Evolutionary conservation across 106 monocot species (phyloP).

Genomic region (Dioscorea zingiberensis): DNA sequence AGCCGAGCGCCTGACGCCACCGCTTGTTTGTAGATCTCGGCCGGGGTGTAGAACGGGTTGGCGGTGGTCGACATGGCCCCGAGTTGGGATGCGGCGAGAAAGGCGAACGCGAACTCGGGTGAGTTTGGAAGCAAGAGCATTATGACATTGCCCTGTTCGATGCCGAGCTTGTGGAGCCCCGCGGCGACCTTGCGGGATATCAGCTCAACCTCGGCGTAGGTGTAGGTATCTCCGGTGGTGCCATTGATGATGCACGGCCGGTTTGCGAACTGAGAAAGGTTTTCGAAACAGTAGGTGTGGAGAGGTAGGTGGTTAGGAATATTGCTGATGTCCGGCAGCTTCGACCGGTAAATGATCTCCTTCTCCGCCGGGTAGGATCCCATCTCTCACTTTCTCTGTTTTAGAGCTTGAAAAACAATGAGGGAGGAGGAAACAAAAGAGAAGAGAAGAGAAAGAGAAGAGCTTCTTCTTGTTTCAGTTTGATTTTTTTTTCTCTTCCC

Average conservation of each 20-base stretch:
- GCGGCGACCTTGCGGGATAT: conserved; percentile 44
- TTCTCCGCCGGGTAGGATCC: conserved; percentile 3
- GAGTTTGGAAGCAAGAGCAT: conserved; percentile 79
- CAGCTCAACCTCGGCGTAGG: conserved; percentile 59
- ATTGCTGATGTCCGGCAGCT: conserved; percentile 78
- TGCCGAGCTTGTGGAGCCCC: conserved; percentile 41
- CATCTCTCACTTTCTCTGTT: no score
- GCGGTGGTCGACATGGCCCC: conserved; percentile 83
- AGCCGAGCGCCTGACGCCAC: conserved; percentile 33
- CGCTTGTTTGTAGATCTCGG: conserved; percentile 69
- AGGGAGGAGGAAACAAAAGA: no score
- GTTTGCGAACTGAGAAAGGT: conserved; percentile 26
- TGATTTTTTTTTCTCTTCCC: no score
- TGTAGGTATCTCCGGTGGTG: conserved; percentile 29
- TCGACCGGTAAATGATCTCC: conserved; percentile 70
- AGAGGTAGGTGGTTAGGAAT: conserved; percentile 64
- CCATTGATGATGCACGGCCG: conserved; percentile 77
- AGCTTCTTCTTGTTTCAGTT: no score
- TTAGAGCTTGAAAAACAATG: no score
- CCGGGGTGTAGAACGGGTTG: conserved; percentile 71
- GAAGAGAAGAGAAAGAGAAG: no score
- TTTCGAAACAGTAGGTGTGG: conserved; percentile 80
- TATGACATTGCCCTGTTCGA: conserved; percentile 54
- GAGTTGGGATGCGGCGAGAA: conserved; percentile 66
- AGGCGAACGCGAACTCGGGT: conserved; percentile 65